Base-by-base conservation (phyloP, 2,329 filamentous ascomycete species). In the Paracoccidioides brasiliensis region DNA sequence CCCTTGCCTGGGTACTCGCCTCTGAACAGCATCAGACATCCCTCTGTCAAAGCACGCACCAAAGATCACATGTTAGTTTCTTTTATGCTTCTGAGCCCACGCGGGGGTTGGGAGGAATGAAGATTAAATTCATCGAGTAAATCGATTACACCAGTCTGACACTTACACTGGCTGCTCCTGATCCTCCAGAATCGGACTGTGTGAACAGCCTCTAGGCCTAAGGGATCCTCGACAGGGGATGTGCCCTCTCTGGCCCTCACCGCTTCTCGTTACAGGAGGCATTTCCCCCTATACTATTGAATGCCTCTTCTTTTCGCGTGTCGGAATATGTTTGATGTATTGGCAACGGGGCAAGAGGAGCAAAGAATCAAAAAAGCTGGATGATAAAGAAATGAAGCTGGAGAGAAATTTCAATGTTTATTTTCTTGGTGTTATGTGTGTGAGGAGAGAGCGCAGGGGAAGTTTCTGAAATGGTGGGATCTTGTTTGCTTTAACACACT, bases 21-120 rank as follows among this genome's bases (percentile, higher is more conserved):
- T 40, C 43, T 30, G 48, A 61, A 52, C 45, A 58, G 30, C 42
- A 58, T 56, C 12, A 38, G 43, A 45, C 59, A 56, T 33, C 59
- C 59, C 10, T 44, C 57, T 60, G 38, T 32, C 6, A 32, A 15
- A 12, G 38, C 12, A 8, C 3, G 9, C 37, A 32, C 33, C 7
- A 5, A 38, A 15, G 8, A 42, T 41, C 28, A 9, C 7, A 15
- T 22, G 12, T 52, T 30, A 52, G 50, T 10, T 22, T 49, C 33
- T 15, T 5, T 38, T 35, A 15, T n/a, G 15, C 33, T n/a, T n/a
- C n/a, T n/a, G n/a, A n/a, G n/a, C n/a, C n/a, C n/a, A n/a, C n/a
- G n/a, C n/a, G n/a, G n/a, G n/a, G n/a, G 9, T 50, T 14, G 33
- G n/a, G 32, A 22, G n/a, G 37, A 28, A 49, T 12, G 14, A 50